Evolutionary conservation across 805 yeast species (phyloP), one percentile per base, ranked within the genome.

Genomic region (Deakozyma indianensis): DNA sequence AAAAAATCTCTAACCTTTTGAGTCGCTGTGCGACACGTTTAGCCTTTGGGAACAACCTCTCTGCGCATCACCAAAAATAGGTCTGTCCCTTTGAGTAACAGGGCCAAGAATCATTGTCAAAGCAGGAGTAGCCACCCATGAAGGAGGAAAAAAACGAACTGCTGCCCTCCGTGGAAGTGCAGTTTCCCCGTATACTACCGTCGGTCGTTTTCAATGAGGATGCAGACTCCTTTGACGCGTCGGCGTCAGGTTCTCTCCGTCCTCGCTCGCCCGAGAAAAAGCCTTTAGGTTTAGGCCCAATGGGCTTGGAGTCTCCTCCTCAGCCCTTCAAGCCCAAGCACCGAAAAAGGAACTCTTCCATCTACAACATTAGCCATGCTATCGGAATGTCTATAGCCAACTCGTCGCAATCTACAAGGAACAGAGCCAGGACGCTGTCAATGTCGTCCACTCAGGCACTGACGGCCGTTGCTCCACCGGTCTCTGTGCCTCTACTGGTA

Each of bases 401-500:
- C 38, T 11, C 38, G 18, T 32, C 38, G 16, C 38, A 32, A 7
- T 32, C 18, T 4, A n/a, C 38, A 14, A 7, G 38, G 5, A 32
- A 11, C 11, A 9, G 38, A 7, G 38, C 51, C 38, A 45, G 54
- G 23, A 50, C 56, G 2, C 41, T 55, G 16, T 53, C 56, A 15
- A 53, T 48, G 29, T 50, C 56, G 14, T 50, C 62, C 5, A 63
- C 60, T 41, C 63, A 62, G 23, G 67, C 64, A 21, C 57, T 62
- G 40, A 55, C 60, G 41, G 58, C 57, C 43, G 59, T 64, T 43
- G 70, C 69, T 3, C 68, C 70, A 24, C 70, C 70, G 1, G 56
- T 66, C 44, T 60, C 66, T 43, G 51, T 69, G n/a, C 67, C 69
- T 41, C 64, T 77, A n/a, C 66, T 73, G 2, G 41, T 55, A 2